Percentiles rank a stretch among this genome's conserved stretches.
Evolutionary conservation across 2,329 filamentous ascomycete species (phyloP).

Genomic region (Alternaria ethzedia): DNA sequence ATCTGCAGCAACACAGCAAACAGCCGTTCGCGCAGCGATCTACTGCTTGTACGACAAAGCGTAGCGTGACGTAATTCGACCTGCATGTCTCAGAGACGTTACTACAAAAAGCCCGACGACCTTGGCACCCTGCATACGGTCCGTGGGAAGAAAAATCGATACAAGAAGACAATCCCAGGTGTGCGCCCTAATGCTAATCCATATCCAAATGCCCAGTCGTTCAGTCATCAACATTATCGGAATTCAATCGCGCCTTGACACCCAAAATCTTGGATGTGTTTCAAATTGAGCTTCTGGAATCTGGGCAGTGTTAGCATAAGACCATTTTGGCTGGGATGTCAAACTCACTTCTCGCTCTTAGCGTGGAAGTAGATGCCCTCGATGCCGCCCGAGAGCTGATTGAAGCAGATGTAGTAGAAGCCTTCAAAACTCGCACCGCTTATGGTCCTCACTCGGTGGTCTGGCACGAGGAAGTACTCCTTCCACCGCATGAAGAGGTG

Average conservation of each 20-base stretch:
- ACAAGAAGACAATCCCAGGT: slow-evolving; percentile 32
- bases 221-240: slow-evolving; percentile 61
- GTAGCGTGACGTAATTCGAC: slow-evolving; percentile 26
- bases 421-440: slow-evolving; percentile 96
- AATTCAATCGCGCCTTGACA: slow-evolving; percentile 90
- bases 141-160: slow-evolving; percentile 29
- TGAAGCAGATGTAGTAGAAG: slow-evolving; percentile 99
- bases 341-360: slow-evolving; percentile 93
- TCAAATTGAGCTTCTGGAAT: slow-evolving; percentile 90
- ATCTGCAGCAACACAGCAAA: slow-evolving; percentile 11
- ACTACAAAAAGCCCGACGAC: slow-evolving; percentile 23
- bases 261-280: slow-evolving; percentile 83
- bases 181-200: slow-evolving; percentile 39
- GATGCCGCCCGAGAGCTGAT: slow-evolving; percentile 84
- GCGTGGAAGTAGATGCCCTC: slow-evolving; percentile 97
- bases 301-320: slow-evolving; percentile 55
- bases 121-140: slow-evolving; percentile 40
- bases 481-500: slow-evolving; percentile 99
- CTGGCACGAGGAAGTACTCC: slow-evolving; percentile 94
- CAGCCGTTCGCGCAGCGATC: slow-evolving; percentile 9
- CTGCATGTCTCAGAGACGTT: slow-evolving; percentile 13
- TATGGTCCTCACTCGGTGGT: slow-evolving; percentile 90
- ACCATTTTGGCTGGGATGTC: neutral
- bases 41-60: slow-evolving; percentile 7
- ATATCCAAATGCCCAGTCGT: slow-evolving; percentile 32